Evolutionary conservation across 495 filamentous ascomycete genomes (phyloP).

Genomic region (Parathielavia hyrcaniae): DNA sequence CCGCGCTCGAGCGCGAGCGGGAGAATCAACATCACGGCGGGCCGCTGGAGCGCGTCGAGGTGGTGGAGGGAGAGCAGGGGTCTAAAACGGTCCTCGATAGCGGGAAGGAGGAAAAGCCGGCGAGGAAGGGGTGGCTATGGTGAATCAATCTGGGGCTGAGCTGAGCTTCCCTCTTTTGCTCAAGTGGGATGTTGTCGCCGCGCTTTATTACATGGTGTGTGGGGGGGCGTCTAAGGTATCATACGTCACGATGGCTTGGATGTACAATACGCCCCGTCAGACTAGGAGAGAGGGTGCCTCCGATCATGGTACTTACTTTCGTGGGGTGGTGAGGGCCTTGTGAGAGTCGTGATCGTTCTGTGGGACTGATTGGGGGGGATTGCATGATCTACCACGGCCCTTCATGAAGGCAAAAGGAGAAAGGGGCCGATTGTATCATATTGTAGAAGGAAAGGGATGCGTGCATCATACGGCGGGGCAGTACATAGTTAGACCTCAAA

Average conservation of each 20-base stretch:
- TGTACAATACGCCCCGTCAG: too few relatives aligned
- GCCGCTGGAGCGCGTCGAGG: slow-evolving; percentile 42
- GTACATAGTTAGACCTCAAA: slow-evolving; percentile 5
- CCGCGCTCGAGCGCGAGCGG: slow-evolving; percentile 47
- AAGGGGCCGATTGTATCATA: slow-evolving; percentile 22
- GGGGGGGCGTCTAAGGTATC: too few relatives aligned
- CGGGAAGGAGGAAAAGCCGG: background rate
- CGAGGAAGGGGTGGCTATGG: slow-evolving; percentile 13
- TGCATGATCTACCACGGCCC: too few relatives aligned
- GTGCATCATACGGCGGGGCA: slow-evolving; percentile 22
- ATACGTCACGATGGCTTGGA: too few relatives aligned
- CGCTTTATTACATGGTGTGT: too few relatives aligned
- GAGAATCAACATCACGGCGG: slow-evolving; percentile 46
- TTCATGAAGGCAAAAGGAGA: background rate
- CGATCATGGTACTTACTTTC: too few relatives aligned
- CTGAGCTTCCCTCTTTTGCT: background rate
- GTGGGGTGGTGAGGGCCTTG: too few relatives aligned
- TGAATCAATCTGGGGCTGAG: background rate
- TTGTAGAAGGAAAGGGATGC: slow-evolving; percentile 18
- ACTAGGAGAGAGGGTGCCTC: too few relatives aligned
- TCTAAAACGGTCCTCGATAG: slow-evolving; percentile 17
- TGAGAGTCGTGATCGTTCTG: too few relatives aligned
- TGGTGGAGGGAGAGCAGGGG: slow-evolving; percentile 16
- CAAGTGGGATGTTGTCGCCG: background rate
- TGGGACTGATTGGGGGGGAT: too few relatives aligned